Conservation (phyloP, 2,329 filamentous ascomycete genomes). For the Didymosphaeria variabile region DNA sequence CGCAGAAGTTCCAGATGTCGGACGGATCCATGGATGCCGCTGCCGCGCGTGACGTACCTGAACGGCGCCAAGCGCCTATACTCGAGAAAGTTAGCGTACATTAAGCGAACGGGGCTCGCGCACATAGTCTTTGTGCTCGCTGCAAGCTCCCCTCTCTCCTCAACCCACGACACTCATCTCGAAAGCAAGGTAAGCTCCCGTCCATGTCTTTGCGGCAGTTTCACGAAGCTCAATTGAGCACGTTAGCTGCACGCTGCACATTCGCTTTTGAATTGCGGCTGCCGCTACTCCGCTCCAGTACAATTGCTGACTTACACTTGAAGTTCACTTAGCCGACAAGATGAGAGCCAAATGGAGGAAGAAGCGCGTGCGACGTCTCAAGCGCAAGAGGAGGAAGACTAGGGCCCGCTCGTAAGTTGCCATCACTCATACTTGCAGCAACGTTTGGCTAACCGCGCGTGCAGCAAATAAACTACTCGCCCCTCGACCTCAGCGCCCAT, state of each 20-base stretch:
- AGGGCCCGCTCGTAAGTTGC: slow-evolving; percentile 88
- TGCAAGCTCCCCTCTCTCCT: slow-evolving; percentile 38
- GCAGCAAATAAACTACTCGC: slow-evolving; percentile 61
- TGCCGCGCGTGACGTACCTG: slow-evolving; percentile 6
- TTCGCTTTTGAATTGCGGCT: slow-evolving; percentile 14
- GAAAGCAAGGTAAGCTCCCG: slow-evolving; percentile 52
- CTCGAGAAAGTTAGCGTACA: not conserved
- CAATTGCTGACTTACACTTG: slow-evolving; percentile 37
- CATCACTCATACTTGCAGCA: not conserved
- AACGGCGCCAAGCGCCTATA: slow-evolving; percentile 17
- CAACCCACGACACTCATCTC: slow-evolving; percentile 55
- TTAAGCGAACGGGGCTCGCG: not conserved
- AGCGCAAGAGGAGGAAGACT: slow-evolving; percentile 99
- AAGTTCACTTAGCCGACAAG: slow-evolving; percentile 55
- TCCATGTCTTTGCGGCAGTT: slow-evolving; percentile 12
- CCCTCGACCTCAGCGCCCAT: slow-evolving; percentile 49
- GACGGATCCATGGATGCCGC: not conserved
- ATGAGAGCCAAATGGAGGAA: slow-evolving; percentile 99
- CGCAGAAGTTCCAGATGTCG: too few species aligned
- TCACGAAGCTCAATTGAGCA: slow-evolving; percentile 37
- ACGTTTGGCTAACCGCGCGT: slow-evolving; percentile 21
- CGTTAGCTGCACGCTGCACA: slow-evolving; percentile 15
- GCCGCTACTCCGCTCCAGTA: slow-evolving; percentile 22
- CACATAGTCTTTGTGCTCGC: slow-evolving; percentile 15
- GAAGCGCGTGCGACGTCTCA: slow-evolving; percentile 99